Base-by-base conservation (phyloP, 495 filamentous ascomycete species). In the Paragyromitra xinjiangensis region DNA sequence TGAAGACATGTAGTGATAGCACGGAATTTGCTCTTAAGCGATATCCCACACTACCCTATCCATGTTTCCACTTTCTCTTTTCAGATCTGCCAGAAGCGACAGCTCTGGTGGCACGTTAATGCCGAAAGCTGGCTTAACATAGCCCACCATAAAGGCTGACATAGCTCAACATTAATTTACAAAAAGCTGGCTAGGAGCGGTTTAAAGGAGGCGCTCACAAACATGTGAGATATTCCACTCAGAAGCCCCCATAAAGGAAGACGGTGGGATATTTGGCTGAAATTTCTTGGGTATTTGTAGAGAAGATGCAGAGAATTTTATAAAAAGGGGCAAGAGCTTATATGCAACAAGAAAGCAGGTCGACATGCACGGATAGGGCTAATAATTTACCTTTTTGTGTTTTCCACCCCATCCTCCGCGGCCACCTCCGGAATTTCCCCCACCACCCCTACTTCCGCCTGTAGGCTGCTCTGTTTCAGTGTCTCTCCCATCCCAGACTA, bases 361-460 rank as follows among this genome's bases (percentile, higher is more conserved):
- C 44, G 69, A 73, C 62, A 77, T 77, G 62, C 39, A 65, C 56
- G 70, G 74, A 51, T 64, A 69, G 77, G 77, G 77, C 73, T 71
- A 67, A 66, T 77, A 77, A 77, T 79, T 78, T 79, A 79, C 77
- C 77, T 79, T 79, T 65, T 79, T 79, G 64, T 79, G 77, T 78
- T 79, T 79, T 34, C 74, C 77, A 40, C 75, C 66, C 75, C 77
- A 78, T 51, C 77, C 67, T 14, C 77, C 77, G 67, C 77, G 77
- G 40, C 69, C 61, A 11, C 69, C 62, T 42, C 74, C 77, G 45
- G 62, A 37, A 68, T 67, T 77, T 22, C 69, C 71, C 19, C 68
- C 71, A 42, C 74, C 65, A 16, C 40, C 34, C 16, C 69, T 64
- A 7, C 69, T 7, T 19, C 74, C 69, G 19, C 69, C 39, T 42